Conservation (phyloP, 2,329 filamentous ascomycete genomes). For the Diaporthe citrichinensis region DNA sequence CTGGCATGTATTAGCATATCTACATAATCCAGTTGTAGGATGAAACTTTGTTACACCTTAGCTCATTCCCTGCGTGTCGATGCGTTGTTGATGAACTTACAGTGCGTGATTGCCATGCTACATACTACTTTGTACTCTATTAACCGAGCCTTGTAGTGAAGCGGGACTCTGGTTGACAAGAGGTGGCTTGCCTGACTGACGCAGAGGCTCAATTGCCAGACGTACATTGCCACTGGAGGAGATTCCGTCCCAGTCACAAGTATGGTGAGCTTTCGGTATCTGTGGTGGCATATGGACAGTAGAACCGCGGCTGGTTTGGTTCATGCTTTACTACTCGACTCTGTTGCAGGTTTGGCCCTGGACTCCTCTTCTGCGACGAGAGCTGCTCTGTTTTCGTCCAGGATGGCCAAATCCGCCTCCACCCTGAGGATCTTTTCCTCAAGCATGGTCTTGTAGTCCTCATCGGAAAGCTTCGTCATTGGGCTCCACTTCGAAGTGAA, state of each 20-base stretch:
- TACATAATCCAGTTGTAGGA: neutral
- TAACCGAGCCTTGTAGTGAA: neutral
- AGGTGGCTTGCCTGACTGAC: neutral
- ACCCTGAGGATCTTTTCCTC: slow-evolving; percentile 79
- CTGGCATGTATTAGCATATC: slow-evolving; percentile 25
- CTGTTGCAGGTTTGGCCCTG: neutral
- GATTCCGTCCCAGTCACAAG: neutral
- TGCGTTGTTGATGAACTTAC: too few species aligned
- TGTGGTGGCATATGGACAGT: neutral
- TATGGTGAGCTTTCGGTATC: neutral
- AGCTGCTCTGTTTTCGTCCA: slow-evolving; percentile 80
- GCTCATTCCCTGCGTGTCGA: neutral
- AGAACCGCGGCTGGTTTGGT: neutral
- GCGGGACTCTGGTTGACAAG: too few species aligned
- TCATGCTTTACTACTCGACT: neutral
- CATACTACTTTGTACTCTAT: neutral
- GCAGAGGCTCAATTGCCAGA: neutral
- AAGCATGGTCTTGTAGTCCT: slow-evolving; percentile 79
- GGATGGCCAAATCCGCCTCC: slow-evolving; percentile 81
- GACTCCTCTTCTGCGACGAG: slow-evolving; percentile 47
- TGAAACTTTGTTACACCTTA: neutral
- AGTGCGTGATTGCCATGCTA: neutral
- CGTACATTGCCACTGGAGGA: too few species aligned
- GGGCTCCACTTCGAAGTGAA: slow-evolving; percentile 80
- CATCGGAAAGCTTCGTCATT: slow-evolving; percentile 76